Evolutionary conservation across 495 filamentous ascomycete species (phyloP), one percentile per base, ranked within the genome.

Genomic region (Neurospora pannonica): DNA sequence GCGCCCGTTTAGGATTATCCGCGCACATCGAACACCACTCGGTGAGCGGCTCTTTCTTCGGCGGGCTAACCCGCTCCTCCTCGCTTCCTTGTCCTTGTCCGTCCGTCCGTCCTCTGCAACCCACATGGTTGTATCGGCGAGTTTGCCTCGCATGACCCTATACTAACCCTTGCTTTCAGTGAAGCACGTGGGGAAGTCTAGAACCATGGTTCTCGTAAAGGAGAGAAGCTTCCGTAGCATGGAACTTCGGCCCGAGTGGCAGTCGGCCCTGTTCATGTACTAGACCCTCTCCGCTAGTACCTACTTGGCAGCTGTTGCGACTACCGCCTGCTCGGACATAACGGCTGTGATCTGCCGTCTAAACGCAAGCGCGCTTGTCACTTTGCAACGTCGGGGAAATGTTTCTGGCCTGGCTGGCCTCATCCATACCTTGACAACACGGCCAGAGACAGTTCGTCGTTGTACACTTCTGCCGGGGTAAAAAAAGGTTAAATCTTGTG

Each of bases 11-110:
- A 34, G 11, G 70, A 71, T 48, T 46, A 42, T 73, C 46, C 71
- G 78, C 79, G 78, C 79, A 78, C 75, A 80, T 77, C 76, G 77
- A 72, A 71, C 42, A 19, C 60, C 48, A 70, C 43, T 75, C 78
- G 79, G 79, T 81, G 75, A 81, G 75, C 75, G 76, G 78, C 77
- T 77, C 74, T 76, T 75, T 36, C 54, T 74, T 11, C 46, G 34
- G 72, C 79, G 78, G 78, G 72, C 70, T 75, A 77, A 39, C 73
- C 79, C 76, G 76, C 70, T 71, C 60, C 70, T 43, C 71, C 72
- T 39, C 54, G 6, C 28, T 34, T 62, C 54, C 54, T 62, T 15
- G 72, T 36, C 72, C 46, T 70, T 71, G 38, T 72, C n/a, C 28
- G n/a, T 72, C n/a, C 28, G n/a, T 72, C 13, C 42, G 28, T 48